A percentile compares a stretch with the other conserved stretches of the same genome.
phyloP scores from a whole-genome alignment of 1,284 basidiomycete genomes.

The Rhodotorula sp. region DNA sequence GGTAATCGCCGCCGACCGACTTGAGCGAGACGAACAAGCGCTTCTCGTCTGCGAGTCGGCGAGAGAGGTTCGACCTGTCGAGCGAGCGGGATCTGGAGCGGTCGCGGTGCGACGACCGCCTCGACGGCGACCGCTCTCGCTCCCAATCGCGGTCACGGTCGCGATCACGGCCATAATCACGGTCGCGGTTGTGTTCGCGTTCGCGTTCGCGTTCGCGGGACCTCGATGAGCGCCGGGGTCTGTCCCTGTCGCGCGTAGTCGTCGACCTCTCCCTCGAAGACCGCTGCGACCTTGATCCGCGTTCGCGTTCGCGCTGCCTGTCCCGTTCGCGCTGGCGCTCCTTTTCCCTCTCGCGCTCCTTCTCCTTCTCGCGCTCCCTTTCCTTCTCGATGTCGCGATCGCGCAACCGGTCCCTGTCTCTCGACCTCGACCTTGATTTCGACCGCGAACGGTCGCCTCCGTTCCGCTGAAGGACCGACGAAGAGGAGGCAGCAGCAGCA shows the following conservation, averaged over 20 bases:
- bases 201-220: not conserved
- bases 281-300: not conserved
- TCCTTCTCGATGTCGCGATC: not conserved
- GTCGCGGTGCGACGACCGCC: not conserved
- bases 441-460: too few species aligned
- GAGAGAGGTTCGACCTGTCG: not conserved
- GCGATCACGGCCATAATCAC: not conserved
- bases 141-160: not conserved
- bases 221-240: not conserved
- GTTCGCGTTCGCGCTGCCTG: not conserved
- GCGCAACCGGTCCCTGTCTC: not conserved
- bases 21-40: not conserved
- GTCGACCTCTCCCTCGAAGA: not conserved
- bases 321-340: conserved; percentile 6
- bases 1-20: too few species aligned
- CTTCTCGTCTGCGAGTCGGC: not conserved
- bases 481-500: not conserved
- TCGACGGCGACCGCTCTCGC: not conserved
- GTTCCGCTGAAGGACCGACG: too few species aligned
- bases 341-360: conserved; percentile 6
- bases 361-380: not conserved
- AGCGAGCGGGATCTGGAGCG: conserved; percentile 1
- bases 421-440: not conserved
- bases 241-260: not conserved
- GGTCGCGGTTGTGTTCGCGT: not conserved